These are phyloP conservation scores for Polyplosphaeria fusca DNA, from an alignment of 495 filamentous ascomycete species.

Conservation along the genomic window DNA sequence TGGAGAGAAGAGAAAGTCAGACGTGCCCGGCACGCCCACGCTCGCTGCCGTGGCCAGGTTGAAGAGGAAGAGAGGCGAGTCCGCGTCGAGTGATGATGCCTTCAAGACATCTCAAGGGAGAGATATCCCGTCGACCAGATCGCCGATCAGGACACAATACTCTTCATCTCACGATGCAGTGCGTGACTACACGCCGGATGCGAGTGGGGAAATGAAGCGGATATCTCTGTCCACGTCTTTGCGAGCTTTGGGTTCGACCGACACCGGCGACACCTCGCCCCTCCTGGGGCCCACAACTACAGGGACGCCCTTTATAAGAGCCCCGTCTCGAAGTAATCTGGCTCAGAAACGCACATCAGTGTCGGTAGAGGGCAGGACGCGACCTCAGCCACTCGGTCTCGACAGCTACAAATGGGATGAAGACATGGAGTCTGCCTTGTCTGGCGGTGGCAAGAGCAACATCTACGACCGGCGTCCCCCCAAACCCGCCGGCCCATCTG, in stretches of 20 bases:
- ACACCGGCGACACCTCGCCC: not conserved
- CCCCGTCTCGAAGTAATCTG: slow-evolving; percentile 38
- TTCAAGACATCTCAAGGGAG: slow-evolving; percentile 1
- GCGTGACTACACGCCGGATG: not conserved
- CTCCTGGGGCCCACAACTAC: slow-evolving; percentile 34
- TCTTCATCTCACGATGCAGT: slow-evolving; percentile 16
- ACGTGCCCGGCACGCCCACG: slow-evolving; percentile 13
- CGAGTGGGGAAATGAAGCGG: not conserved
- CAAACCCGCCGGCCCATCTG: slow-evolving; percentile 22
- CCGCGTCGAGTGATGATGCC: slow-evolving; percentile 14
- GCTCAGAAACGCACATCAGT: slow-evolving; percentile 6
- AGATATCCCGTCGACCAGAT: slow-evolving; percentile 21
- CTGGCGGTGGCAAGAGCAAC: slow-evolving; percentile 14
- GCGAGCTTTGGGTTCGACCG: slow-evolving; percentile 15
- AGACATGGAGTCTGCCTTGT: slow-evolving; percentile 26
- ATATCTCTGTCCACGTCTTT: slow-evolving; percentile 18
- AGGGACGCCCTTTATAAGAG: slow-evolving; percentile 44
- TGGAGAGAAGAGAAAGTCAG: slow-evolving; percentile 31
- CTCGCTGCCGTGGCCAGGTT: slow-evolving; percentile 15
- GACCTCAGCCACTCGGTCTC: slow-evolving; percentile 26
- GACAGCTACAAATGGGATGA: slow-evolving; percentile 46
- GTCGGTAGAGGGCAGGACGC: slow-evolving; percentile 15
- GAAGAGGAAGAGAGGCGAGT: slow-evolving; percentile 27
- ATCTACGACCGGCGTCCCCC: slow-evolving; percentile 2
- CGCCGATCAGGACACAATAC: slow-evolving; percentile 2